A percentile compares a stretch with the other conserved stretches of the same genome.
phyloP scores from a whole-genome alignment of 164 flowering plant species.

The Sextonia rubra region DNA sequence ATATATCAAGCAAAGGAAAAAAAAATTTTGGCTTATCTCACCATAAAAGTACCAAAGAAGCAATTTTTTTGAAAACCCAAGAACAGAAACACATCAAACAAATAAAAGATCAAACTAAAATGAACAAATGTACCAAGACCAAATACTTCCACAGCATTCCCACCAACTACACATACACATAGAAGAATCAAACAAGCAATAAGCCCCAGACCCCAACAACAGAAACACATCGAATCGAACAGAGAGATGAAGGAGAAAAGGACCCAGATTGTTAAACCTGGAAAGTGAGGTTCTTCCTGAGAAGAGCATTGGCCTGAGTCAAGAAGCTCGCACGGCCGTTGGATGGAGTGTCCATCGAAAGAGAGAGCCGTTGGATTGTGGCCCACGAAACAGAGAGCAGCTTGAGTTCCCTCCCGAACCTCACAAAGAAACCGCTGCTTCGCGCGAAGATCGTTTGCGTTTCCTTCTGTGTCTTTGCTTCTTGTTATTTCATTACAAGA shows the following conservation, averaged over 20 bases:
- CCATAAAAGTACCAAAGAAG: background rate
- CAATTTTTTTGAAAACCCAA: background rate
- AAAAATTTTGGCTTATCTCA: background rate
- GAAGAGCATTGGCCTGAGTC: conserved; percentile 28
- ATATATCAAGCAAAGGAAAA: background rate
- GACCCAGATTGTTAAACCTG: conserved; percentile 15
- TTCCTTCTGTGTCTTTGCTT: no score
- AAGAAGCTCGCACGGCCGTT: conserved; percentile 23
- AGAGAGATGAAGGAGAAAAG: background rate
- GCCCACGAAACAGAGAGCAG: background rate
- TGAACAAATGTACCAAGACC: background rate
- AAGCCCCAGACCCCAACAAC: conserved; percentile 19
- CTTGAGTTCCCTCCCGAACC: no score
- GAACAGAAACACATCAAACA: background rate
- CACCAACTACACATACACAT: background rate
- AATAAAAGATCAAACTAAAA: background rate
- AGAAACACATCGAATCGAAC: background rate
- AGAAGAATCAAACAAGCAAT: conserved; percentile 1
- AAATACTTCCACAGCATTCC: background rate
- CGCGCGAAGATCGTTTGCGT: no score
- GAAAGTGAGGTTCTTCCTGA: conserved; percentile 32
- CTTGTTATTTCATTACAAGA: no score
- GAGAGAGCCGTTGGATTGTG: background rate
- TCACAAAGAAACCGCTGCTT: no score
- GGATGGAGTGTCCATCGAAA: conserved; percentile 42